Evolutionary conservation across 306 rosid species (phyloP).

Genomic region (Trichosanthes cucumerina): DNA sequence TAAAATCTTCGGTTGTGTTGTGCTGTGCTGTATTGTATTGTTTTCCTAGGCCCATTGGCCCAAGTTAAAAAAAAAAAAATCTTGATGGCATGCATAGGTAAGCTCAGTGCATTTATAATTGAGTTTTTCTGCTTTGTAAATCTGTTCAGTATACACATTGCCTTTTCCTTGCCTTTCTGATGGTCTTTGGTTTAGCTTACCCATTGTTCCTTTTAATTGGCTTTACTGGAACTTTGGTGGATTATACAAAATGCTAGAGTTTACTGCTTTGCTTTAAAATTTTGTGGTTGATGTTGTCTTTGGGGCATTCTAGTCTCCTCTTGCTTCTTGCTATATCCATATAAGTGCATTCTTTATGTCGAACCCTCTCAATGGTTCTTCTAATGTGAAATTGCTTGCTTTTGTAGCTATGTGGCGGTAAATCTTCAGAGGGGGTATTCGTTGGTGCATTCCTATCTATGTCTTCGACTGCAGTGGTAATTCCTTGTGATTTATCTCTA

Average conservation of each 20-base stretch:
- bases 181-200: not conserved
- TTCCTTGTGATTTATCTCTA: conserved; percentile 5
- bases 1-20: not conserved
- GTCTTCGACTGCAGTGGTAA: conserved; percentile 99
- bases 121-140: not conserved
- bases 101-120: not conserved
- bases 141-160: not conserved
- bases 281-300: not conserved
- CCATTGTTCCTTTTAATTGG: not conserved
- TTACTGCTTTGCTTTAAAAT: not conserved
- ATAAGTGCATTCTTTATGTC: not conserved
- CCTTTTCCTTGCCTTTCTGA: not conserved
- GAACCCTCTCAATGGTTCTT: conserved; percentile 18
- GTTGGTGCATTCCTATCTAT: conserved; percentile 81
- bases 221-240: not conserved
- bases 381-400: conserved; percentile 23
- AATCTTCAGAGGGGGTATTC: conserved; percentile 84
- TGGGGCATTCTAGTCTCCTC: not conserved
- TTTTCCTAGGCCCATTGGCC: not conserved
- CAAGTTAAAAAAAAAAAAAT: not conserved
- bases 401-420: conserved; percentile 94
- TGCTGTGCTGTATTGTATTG: not conserved
- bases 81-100: not conserved
- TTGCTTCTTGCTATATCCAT: not conserved
- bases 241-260: not conserved